Percentiles rank a stretch among this genome's conserved stretches.
Evolutionary conservation across 2,329 filamentous ascomycete genomes (phyloP).

Genomic region (Macroventuria anomochaeta): DNA sequence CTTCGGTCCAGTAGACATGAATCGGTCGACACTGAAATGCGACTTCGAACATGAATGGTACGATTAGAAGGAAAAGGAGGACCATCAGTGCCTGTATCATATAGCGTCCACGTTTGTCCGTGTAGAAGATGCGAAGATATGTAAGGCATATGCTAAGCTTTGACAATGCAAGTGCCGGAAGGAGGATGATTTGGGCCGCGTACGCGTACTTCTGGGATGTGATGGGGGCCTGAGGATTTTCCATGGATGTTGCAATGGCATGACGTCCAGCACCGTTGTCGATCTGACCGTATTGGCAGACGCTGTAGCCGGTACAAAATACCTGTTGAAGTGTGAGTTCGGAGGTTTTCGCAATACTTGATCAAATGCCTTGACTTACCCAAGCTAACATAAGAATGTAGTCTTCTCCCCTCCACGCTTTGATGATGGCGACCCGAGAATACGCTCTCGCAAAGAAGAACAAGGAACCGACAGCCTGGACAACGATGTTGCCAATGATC

Average conservation of each 20-base stretch:
- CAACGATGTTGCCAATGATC: slow-evolving; percentile 25
- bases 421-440: slow-evolving; percentile 24
- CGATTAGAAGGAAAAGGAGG: slow-evolving; percentile 16
- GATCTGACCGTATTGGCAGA: slow-evolving; percentile 32
- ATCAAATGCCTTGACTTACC: slow-evolving; percentile 17
- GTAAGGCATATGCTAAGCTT: slow-evolving; percentile 35
- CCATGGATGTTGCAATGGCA: slow-evolving; percentile 3
- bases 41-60: slow-evolving; percentile 22
- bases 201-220: slow-evolving; percentile 29
- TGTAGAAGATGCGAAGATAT: slow-evolving; percentile 32
- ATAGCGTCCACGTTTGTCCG: slow-evolving; percentile 20
- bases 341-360: background rate
- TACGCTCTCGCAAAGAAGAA: slow-evolving; percentile 29
- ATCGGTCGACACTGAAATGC: slow-evolving; percentile 30
- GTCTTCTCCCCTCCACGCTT: slow-evolving; percentile 28
- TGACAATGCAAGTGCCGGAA: slow-evolving; percentile 23
- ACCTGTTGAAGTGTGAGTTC: slow-evolving; percentile 14
- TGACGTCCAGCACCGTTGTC: slow-evolving; percentile 27
- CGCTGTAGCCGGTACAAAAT: slow-evolving; percentile 25
- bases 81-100: slow-evolving; percentile 24
- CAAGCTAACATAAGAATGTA: slow-evolving; percentile 24
- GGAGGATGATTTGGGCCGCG: slow-evolving; percentile 23
- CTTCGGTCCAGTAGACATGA: slow-evolving; percentile 30
- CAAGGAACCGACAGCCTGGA: slow-evolving; percentile 24
- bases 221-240: slow-evolving; percentile 11